phyloP scores from a whole-genome alignment of 345 rosid genomes.

The Euphorbia pulcherrima region DNA sequence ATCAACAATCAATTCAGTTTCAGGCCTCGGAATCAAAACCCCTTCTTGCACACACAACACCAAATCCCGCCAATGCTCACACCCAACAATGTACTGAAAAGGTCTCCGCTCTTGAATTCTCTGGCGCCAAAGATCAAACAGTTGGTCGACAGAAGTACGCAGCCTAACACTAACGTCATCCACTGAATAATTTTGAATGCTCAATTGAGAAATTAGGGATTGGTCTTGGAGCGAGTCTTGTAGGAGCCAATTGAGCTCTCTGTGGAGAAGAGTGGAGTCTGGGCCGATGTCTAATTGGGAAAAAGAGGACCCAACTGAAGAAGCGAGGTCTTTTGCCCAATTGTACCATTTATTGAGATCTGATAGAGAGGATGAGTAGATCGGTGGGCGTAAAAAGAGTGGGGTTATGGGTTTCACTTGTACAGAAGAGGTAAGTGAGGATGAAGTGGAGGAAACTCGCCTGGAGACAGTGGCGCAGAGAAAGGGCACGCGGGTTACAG shows the following conservation, averaged over 20 bases:
- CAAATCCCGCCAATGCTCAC: constrained; percentile 90
- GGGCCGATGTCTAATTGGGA: constrained; percentile 49
- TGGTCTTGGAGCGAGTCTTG: constrained; percentile 56
- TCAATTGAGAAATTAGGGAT: constrained; percentile 25
- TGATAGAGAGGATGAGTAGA: constrained; percentile 36
- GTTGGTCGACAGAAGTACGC: constrained; percentile 49
- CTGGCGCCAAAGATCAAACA: constrained; percentile 66
- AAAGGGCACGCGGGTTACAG: neutral
- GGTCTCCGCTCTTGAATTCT: constrained; percentile 83
- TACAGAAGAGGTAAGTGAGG: neutral
- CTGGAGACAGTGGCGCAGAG: neutral
- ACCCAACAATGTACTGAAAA: constrained; percentile 84
- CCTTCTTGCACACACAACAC: constrained; percentile 86
- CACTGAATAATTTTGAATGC: constrained; percentile 7
- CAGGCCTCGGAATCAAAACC: constrained; percentile 87
- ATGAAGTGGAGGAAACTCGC: neutral
- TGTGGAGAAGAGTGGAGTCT: constrained; percentile 46
- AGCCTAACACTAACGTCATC: constrained; percentile 31
- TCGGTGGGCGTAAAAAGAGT: constrained; percentile 51
- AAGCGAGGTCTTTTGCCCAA: constrained; percentile 66
- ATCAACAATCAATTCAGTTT: constrained; percentile 75
- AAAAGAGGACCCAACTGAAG: constrained; percentile 55
- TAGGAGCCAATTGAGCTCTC: constrained; percentile 83
- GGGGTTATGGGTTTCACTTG: constrained; percentile 41
- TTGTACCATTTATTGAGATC: constrained; percentile 63